Evolutionary conservation across 2,329 filamentous ascomycete species (phyloP), one percentile per base, ranked within the genome.

Genomic region (Didymellaceae sp.): DNA sequence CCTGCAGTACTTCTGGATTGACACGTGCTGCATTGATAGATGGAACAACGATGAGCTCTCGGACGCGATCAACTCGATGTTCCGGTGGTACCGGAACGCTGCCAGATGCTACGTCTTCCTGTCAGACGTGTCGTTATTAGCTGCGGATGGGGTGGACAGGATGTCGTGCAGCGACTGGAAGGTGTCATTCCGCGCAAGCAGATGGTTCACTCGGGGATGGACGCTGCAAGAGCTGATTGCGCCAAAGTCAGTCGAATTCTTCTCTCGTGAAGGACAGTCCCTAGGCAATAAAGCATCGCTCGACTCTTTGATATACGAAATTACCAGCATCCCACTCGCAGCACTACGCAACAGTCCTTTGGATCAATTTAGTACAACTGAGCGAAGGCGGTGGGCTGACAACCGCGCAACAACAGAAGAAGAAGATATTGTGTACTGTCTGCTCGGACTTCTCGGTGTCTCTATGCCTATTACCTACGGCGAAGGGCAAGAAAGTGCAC

Each of bases 401-500:
- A 20, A 34, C 6, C 32, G 32, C 17, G 11, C 8, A 34, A 34
- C 32, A 11, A 34, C 16, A 5, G 32, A 34, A 34, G 32, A 34
- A 20, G 32, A 34, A 34, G 32, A 34, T 17, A 20, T 20, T 7
- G 32, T 34, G 5, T 34, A 34, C 32, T 34, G 32, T 16, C 16
- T 34, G 32, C 32, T 34, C 20, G 18, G 32, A 51, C 30, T 58
- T 50, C 32, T 38, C 17, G 34, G 34, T 49, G 28, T 65, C 45
- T 54, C 42, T 34, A 60, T 66, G 47, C 46, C 49, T 21, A 34
- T 18, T 0, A 24, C 42, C 4, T 65, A 65, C 45, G 47, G 52
- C 18, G 57, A 71, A 62, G 59, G 59, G 50, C 20, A 26, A 16
- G 47, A 58, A 41, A 62, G 35, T 17, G 54, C 55, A 49, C 43